Evolutionary conservation across 2,329 filamentous ascomycete species (phyloP).

Genomic region (Blumeria graminis): DNA sequence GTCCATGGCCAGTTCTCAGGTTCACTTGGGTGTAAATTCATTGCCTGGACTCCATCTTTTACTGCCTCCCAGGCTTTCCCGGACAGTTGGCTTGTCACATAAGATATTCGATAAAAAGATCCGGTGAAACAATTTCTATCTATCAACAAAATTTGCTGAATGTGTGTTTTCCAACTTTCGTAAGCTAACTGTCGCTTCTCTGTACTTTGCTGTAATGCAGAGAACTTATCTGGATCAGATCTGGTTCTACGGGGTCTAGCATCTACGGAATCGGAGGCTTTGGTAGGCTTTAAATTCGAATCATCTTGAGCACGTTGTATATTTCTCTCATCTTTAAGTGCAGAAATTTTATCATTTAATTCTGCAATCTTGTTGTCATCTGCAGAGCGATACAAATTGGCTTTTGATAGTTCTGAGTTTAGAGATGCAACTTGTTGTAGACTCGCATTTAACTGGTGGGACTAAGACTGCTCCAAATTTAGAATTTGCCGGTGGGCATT

Average conservation of each 20-base stretch:
- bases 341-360: not conserved
- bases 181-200: not conserved
- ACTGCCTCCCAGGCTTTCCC: not conserved
- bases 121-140: not conserved
- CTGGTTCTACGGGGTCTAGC: not conserved
- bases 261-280: not conserved
- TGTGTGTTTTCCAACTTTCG: not conserved
- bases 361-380: not conserved
- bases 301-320: not conserved
- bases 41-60: not conserved
- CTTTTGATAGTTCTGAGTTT: not conserved
- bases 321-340: not conserved
- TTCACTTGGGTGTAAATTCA: not conserved
- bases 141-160: not conserved
- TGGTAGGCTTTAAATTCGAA: not conserved
- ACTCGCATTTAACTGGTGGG: not conserved
- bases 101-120: not conserved
- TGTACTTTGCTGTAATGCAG: not conserved
- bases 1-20: not conserved
- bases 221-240: not conserved
- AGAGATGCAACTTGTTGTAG: not conserved
- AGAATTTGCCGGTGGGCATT: not conserved
- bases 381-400: not conserved
- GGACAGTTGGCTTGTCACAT: not conserved
- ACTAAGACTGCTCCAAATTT: not conserved